Base-by-base conservation (phyloP, 495 filamentous ascomycete genomes). In the Penicillium canariense region DNA sequence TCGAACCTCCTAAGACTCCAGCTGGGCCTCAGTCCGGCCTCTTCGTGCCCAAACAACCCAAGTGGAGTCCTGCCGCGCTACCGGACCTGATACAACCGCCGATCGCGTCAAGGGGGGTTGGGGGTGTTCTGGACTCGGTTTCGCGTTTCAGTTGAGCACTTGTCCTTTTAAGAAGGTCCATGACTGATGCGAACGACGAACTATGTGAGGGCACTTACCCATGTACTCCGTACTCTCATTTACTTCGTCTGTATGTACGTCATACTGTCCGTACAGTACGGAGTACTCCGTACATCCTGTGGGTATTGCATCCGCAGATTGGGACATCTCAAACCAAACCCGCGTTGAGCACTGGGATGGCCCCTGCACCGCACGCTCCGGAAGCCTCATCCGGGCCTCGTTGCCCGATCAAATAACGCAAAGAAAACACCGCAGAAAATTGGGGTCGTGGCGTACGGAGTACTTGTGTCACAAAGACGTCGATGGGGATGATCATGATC, bases 101-200 rank as follows among this genome's bases (percentile, higher is more conserved):
- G 38, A 42, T 42, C 38, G 38, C n/a, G 38, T 42, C 20, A n/a
- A n/a, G n/a, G n/a, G 20, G 38, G 38, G 22, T 23, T 14, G 38
- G 1, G 38, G 11, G 38, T 25, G 38, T 25, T 42, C 38, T 42
- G 38, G 38, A 39, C 36, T 22, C 14, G 17, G 15, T 4, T 12
- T 30, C 12, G 22, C 15, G 34, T 32, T 38, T n/a, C 23, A 27
- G 20, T 36, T 31, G 23, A 40, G n/a, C n/a, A n/a, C n/a, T n/a
- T n/a, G n/a, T n/a, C 52, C 34, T 22, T 55, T 55, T 55, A 35
- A 55, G 52, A 55, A 55, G 40, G 30, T 55, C 44, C 35, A 27
- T 48, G 48, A 42, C 10, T 48, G 17, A 20, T 39, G 25, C 32
- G 5, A 27, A 30, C 25, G n/a, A n/a, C n/a, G n/a, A n/a, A n/a